Evolutionary conservation across 2,329 filamentous ascomycete genomes (phyloP).

Genomic region (Hypoxylon sp.): DNA sequence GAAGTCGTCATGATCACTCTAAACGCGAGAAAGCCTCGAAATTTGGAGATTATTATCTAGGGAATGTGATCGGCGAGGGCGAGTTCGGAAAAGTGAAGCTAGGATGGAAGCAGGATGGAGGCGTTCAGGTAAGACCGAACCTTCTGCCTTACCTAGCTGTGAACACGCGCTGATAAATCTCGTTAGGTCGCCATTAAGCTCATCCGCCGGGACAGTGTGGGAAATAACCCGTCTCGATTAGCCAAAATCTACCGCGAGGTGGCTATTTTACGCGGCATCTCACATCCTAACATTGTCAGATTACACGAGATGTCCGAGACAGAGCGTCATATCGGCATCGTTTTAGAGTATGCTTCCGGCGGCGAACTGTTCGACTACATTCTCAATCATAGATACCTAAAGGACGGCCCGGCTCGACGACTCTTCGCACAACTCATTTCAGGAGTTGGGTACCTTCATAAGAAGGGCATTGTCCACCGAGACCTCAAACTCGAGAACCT

Average conservation of each 20-base stretch:
- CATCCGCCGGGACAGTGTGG: slow-evolving; percentile 91
- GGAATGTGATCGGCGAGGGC: slow-evolving; percentile 95
- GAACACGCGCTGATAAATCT: slow-evolving; percentile 35
- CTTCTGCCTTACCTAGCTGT: slow-evolving; percentile 2
- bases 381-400: slow-evolving; percentile 94
- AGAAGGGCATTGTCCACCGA: slow-evolving; percentile 97
- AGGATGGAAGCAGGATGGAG: slow-evolving; percentile 96
- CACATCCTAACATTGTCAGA: slow-evolving; percentile 96
- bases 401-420: slow-evolving; percentile 89
- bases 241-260: slow-evolving; percentile 99
- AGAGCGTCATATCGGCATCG: slow-evolving; percentile 96
- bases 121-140: slow-evolving; percentile 73
- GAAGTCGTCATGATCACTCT: slow-evolving; percentile 72
- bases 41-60: slow-evolving; percentile 95
- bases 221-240: slow-evolving; percentile 87
- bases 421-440: slow-evolving; percentile 96
- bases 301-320: slow-evolving; percentile 99
- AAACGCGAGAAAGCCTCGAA: slow-evolving; percentile 81
- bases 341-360: slow-evolving; percentile 97
- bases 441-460: slow-evolving; percentile 96
- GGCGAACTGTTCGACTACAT: slow-evolving; percentile 99
- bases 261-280: slow-evolving; percentile 85
- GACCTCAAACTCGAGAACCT: slow-evolving; percentile 97
- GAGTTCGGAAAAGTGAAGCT: slow-evolving; percentile 99
- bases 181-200: slow-evolving; percentile 90